A percentile compares a stretch with the other conserved stretches of the same genome.
phyloP scores from a whole-genome alignment of 768 basidiomycete species.

The Tephrocybe sp. region DNA sequence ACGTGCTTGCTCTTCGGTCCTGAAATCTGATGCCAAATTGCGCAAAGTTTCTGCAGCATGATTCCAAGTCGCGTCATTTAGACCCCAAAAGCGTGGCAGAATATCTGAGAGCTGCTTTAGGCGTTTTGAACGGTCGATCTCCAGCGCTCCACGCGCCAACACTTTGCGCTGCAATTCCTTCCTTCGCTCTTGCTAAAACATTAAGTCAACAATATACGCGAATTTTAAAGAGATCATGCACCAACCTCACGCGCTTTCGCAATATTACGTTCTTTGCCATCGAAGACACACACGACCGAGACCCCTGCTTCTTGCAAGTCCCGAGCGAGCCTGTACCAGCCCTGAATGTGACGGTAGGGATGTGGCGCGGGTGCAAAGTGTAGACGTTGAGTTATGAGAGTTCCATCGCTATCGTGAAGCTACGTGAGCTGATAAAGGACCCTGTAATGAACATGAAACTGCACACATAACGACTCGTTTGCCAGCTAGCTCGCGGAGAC shows the following conservation, averaged over 20 bases:
- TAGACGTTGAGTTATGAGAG: slow-evolving; percentile 79
- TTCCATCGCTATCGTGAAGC: slow-evolving; percentile 62
- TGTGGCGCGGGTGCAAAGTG: slow-evolving; percentile 70
- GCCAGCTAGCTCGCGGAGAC: slow-evolving; percentile 57
- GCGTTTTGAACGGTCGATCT: slow-evolving; percentile 54
- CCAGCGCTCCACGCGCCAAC: slow-evolving; percentile 52
- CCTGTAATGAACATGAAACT: slow-evolving; percentile 5
- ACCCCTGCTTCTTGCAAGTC: slow-evolving; percentile 60
- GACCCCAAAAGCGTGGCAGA: slow-evolving; percentile 33
- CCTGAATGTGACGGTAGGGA: slow-evolving; percentile 65
- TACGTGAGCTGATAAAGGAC: slow-evolving; percentile 8
- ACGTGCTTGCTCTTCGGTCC: neutral
- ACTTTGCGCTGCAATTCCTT: slow-evolving; percentile 46
- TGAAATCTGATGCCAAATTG: neutral
- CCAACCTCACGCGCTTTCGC: slow-evolving; percentile 73
- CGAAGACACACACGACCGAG: slow-evolving; percentile 73
- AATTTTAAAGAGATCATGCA: slow-evolving; percentile 9
- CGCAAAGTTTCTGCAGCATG: slow-evolving; percentile 18
- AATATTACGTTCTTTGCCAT: slow-evolving; percentile 60
- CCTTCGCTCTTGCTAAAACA: slow-evolving; percentile 51
- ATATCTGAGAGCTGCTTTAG: slow-evolving; percentile 41
- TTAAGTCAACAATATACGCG: neutral
- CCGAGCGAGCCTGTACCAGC: slow-evolving; percentile 70
- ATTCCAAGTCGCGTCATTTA: slow-evolving; percentile 26
- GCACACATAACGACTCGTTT: slow-evolving; percentile 75